Base-by-base conservation (phyloP, 805 yeast species). In the Saccharomycopsis olivae region DNA sequence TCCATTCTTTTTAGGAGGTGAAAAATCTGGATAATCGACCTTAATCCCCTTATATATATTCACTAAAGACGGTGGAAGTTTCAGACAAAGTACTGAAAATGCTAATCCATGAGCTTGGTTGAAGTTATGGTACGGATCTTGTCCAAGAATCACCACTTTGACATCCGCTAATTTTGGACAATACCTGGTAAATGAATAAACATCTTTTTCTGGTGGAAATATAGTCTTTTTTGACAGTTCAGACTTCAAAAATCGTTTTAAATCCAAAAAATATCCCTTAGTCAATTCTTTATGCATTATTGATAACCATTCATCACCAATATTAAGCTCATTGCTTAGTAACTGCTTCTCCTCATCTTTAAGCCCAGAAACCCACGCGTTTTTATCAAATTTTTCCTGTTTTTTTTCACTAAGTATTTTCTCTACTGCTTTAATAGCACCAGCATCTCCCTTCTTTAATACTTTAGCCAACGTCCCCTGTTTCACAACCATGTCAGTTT, bases 71-170 rank as follows among this genome's bases (percentile, higher is more conserved):
- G 94, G 92, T 0, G 98, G 97, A 1, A 95, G 94, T 24, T 82
- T 80, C 41, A 75, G 68, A 15, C 39, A 36, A 10, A 38, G 25
- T 1, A 92, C 97, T 16, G 94, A 82, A 51, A 92, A 92, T 3
- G 98, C 97, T 21, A 92, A 62, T 0, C 98, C 98, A 54, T 92
- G 98, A 0, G 98, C 98, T 58, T 92, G 98, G 55, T 83, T 82
- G 51, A 60, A 59, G 56, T 87, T 86, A 58, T 92, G 98, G 56
- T 92, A 92, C 1, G 98, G 98, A 56, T 92, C 98, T 57, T 92
- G 98, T 1, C 98, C 98, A 33, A 92, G 63, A 10, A 92, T 71
- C 1, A 92, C 69, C 20, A 89, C 92, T 52, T 75, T 78, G 15
- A 87, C 82, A 3, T 70, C 57, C 3, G 73, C 63, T 16, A 89